Base-by-base conservation (phyloP, 306 rosid species). In the Notholithocarpus densiflorus region DNA sequence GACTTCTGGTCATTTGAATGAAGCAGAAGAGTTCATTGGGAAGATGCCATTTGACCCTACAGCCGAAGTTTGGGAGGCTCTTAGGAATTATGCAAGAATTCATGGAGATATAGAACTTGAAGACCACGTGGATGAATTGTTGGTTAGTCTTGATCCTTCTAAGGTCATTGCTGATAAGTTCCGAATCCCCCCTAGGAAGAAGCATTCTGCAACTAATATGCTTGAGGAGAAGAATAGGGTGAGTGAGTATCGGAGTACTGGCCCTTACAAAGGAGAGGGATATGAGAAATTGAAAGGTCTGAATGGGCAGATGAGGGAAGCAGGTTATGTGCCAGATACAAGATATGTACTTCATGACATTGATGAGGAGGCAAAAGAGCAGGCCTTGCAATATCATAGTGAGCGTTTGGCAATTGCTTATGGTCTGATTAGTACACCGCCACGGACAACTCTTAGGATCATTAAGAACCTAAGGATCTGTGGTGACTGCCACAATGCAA, bases 401-500 rank as follows among this genome's bases (percentile, higher is more conserved):
- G 97, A 94, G 80, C 93, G 97, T 26, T 82, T 94, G 79, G 98
- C 98, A 1, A 91, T 94, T 81, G 97, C 97, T 75, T 94, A 92
- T 48, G 98, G 98, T 73, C 90, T 94, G 82, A 94, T 94, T 72
- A 91, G 98, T 83, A 94, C 98, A 66, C 98, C 97, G 0, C 91
- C 98, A 0, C 89, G 98, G 87, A 92, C 96, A 24, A 92, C 97
- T n/a, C 90, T 94, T 34, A 89, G 98, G 84, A 94, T 94, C 72
- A 94, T 94, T 68, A 94, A 94, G 91, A 94, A 94, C 81, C 89
- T 94, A n/a, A 90, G 95, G 14, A 92, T 92, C 56, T 92, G 98
- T 45, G 97, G 98, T 20, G 98, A 94, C 79, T 94, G 97, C 82
- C 98, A 94, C 79, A 92, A 91, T 68, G 98, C 98, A 9, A 94